phyloP scores from a whole-genome alignment of 768 basidiomycete species.

The Suillus bovinus region DNA sequence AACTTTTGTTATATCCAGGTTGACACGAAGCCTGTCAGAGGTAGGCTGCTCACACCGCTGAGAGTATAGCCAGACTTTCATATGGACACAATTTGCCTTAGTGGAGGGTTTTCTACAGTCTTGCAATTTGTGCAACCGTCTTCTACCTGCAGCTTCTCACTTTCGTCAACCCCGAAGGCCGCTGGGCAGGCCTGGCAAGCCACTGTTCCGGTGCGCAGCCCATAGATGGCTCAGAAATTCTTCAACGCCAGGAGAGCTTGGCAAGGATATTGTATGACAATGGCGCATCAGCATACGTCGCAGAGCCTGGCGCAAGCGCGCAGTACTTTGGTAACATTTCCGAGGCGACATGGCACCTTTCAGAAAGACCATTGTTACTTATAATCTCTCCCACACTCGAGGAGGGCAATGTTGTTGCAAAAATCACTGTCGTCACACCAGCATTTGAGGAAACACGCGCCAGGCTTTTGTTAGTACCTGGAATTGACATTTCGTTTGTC shows the following conservation, averaged over 20 bases:
- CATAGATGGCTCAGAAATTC: constrained; percentile 47
- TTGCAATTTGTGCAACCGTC: constrained; percentile 9
- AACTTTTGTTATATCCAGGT: not conserved
- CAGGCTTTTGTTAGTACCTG: constrained; percentile 54
- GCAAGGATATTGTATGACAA: constrained; percentile 49
- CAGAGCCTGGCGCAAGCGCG: constrained; percentile 76
- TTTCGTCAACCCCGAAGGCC: not conserved
- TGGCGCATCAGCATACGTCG: constrained; percentile 68
- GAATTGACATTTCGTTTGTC: constrained; percentile 44
- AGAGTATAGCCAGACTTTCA: not conserved
- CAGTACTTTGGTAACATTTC: constrained; percentile 77
- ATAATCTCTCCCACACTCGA: constrained; percentile 49
- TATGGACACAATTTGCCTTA: not conserved
- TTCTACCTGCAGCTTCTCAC: constrained; percentile 1
- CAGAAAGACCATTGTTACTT: constrained; percentile 78
- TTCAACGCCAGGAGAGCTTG: constrained; percentile 53
- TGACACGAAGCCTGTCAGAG: not conserved
- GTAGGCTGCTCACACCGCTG: not conserved
- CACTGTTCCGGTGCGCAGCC: constrained; percentile 53
- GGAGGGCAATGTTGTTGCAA: constrained; percentile 35
- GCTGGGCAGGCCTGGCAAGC: constrained; percentile 29
- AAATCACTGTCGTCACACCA: constrained; percentile 69
- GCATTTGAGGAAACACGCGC: constrained; percentile 77
- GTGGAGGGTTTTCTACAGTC: constrained; percentile 11
- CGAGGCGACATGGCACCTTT: constrained; percentile 59